Evolutionary conservation across 2,329 filamentous ascomycete genomes (phyloP).

Genomic region (Chaetomiaceae sp.): DNA sequence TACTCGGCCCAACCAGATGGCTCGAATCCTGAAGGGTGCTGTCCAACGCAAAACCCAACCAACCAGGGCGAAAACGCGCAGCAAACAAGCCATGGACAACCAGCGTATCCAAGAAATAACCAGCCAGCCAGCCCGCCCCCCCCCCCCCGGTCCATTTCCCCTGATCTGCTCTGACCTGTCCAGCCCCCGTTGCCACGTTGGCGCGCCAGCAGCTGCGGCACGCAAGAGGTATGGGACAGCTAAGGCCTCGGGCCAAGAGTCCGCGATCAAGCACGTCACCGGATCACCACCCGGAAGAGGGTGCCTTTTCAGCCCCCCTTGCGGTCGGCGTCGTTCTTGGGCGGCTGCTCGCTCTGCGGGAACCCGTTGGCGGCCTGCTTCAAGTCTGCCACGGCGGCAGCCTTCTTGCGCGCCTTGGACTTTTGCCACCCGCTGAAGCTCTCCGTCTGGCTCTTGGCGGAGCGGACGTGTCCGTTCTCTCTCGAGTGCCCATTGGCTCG

Average conservation of each 20-base stretch:
- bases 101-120: slow-evolving; percentile 10
- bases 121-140: no score
- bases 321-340: slow-evolving; percentile 55
- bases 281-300: not conserved
- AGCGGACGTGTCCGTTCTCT: slow-evolving; percentile 50
- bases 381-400: slow-evolving; percentile 31
- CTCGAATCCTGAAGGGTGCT: no score
- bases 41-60: no score
- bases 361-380: slow-evolving; percentile 43
- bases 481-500: slow-evolving; percentile 38
- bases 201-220: no score
- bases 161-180: no score
- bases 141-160: no score
- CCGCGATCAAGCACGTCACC: slow-evolving; percentile 2
- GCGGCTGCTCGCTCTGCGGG: slow-evolving; percentile 47
- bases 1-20: no score
- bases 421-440: slow-evolving; percentile 52
- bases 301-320: slow-evolving; percentile 52
- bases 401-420: slow-evolving; percentile 50
- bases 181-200: no score
- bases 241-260: no score
- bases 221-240: no score
- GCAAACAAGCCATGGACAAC: not conserved
- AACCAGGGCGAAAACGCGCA: no score
- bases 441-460: slow-evolving; percentile 50